Base-by-base conservation (phyloP, 2,329 filamentous ascomycete species). In the Fusarium newnesense region DNA sequence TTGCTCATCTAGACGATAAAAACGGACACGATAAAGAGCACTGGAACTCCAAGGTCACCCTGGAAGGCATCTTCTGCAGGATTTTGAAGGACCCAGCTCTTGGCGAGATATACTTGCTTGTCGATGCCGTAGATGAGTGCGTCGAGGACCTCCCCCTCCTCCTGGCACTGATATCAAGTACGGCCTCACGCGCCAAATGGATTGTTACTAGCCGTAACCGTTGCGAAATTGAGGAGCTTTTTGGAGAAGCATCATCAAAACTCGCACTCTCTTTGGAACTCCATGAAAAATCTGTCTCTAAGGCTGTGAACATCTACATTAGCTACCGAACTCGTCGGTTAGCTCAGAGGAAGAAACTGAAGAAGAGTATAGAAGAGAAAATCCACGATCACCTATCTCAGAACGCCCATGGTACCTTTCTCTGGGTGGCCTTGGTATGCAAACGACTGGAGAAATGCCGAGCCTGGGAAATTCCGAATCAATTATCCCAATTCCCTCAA, bases 61-160 rank as follows among this genome's bases (percentile, higher is more conserved):
- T 53, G 0, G 50, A 54, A 30, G 2, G 19, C 6, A 12, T 5
- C 0, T 26, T 52, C 12, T 32, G 32, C 32, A 52, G 1, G 5
- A 36, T 52, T 0, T 0, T 52, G 0, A 32, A 19, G 0, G n/a
- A 52, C 2, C 12, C 32, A 10, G n/a, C 7, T 7, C 8, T 26
- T 3, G n/a, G 18, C 0, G n/a, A 52, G 9, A 2, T 3, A 18
- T 30, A n/a, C 3, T 8, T 54, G 19, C 67, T 86, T 10, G 74
- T 88, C 24, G 84, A 87, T 74, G 85, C 84, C 0, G 80, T 87
- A 2, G 83, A 88, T 60, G 85, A 87, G 71, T 87, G 84, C 24
- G 58, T 53, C 10, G 52, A 46, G 1, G 79, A 73, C 36, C 67
- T 73, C 9, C 21, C 54, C 0, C 32, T 77, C 30, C 81, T 87